Conservation (phyloP, 176 grass and related monocot genomes). For the Aechmea fasciata region DNA sequence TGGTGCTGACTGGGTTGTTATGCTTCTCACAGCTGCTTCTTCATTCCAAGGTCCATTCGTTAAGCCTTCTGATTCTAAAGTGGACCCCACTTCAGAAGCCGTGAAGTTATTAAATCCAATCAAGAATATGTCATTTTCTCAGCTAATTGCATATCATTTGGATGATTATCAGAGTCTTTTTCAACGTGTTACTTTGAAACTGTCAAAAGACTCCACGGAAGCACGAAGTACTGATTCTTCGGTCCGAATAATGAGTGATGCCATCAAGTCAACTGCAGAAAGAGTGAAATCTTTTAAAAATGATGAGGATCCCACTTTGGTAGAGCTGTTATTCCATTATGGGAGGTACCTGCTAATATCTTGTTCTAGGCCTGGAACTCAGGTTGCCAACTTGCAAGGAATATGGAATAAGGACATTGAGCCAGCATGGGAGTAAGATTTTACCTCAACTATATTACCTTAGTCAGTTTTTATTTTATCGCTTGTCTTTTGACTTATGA, state of each 20-base stretch:
- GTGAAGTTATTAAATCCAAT: conserved; percentile 33
- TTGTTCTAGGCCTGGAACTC: conserved; percentile 76
- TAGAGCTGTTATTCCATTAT: conserved; percentile 86
- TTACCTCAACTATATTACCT: background rate
- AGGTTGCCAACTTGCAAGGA: conserved; percentile 80
- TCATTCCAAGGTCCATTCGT: conserved; percentile 68
- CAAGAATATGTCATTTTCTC: conserved; percentile 57
- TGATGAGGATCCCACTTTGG: conserved; percentile 76
- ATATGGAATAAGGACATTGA: conserved; percentile 69
- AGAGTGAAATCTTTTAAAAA: conserved; percentile 65
- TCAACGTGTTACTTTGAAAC: conserved; percentile 61
- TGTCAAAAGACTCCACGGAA: conserved; percentile 31
- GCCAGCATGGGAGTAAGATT: conserved; percentile 72
- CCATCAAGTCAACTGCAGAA: conserved; percentile 47
- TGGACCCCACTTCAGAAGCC: conserved; percentile 37
- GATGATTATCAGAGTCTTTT: conserved; percentile 88
- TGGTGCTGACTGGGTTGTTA: conserved; percentile 65
- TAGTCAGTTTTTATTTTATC: background rate
- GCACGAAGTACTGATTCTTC: background rate
- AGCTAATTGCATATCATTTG: conserved; percentile 57
- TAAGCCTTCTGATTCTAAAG: conserved; percentile 58
- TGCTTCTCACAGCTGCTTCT: conserved; percentile 65
- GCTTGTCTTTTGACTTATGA: background rate
- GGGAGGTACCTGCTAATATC: conserved; percentile 90
- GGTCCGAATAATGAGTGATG: conserved; percentile 6